Evolutionary conservation across 1,139 yeast species (phyloP).

Genomic region (Insectozyma bohioensis): DNA sequence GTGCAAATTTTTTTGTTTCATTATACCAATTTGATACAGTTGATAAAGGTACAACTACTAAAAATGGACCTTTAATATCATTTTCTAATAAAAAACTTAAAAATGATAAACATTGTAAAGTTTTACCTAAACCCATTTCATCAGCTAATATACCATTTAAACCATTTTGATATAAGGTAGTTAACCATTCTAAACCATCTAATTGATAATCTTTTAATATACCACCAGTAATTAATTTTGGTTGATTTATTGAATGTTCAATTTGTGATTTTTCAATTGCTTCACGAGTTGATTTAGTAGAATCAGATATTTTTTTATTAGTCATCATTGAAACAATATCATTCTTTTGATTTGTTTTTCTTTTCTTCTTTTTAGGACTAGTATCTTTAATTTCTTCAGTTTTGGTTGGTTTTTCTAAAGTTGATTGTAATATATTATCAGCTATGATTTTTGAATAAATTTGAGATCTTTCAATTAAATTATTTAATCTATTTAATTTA

Average conservation of each 20-base stretch:
- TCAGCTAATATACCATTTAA: constrained; percentile 93
- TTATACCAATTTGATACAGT: constrained; percentile 82
- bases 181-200: constrained; percentile 89
- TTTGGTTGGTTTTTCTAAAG: constrained; percentile 19
- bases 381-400: constrained; percentile 5
- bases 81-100: constrained; percentile 76
- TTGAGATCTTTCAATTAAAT: constrained; percentile 78
- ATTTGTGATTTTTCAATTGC: constrained; percentile 25
- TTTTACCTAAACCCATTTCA: constrained; percentile 96
- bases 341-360: constrained; percentile 15
- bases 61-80: constrained; percentile 79
- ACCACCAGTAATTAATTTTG: constrained; percentile 66
- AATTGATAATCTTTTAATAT: constrained; percentile 77
- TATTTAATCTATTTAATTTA: constrained; percentile 64
- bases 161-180: constrained; percentile 87
- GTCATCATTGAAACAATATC: constrained; percentile 29
- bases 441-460: constrained; percentile 81
- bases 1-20: constrained; percentile 75
- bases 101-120: constrained; percentile 81
- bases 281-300: constrained; percentile 22
- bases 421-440: constrained; percentile 61
- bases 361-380: constrained; percentile 16
- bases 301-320: constrained; percentile 18
- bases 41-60: constrained; percentile 84
- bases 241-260: constrained; percentile 48